Conservation (phyloP, 2,329 filamentous ascomycete species). For the Kalaharituber pfeilii region DNA sequence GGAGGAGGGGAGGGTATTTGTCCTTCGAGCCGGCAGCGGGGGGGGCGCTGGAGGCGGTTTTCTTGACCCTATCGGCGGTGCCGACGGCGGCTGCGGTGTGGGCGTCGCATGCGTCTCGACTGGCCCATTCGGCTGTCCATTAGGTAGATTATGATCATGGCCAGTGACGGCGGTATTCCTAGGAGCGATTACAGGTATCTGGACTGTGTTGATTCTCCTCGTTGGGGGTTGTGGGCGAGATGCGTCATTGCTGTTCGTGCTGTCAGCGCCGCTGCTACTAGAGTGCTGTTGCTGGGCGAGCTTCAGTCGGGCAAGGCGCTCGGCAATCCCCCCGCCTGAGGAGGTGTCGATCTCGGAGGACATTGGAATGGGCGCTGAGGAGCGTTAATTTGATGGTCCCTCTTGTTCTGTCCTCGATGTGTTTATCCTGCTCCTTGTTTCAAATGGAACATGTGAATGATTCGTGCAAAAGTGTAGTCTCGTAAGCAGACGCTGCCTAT, state of each 20-base stretch:
- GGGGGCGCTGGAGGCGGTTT: not conserved
- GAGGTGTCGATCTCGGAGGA: constrained; percentile 1
- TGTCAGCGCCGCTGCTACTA: no score
- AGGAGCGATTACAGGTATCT: not conserved
- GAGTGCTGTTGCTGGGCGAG: not conserved
- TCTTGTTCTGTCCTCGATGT: no score
- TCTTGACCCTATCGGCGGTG: constrained; percentile 1
- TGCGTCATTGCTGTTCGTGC: not conserved
- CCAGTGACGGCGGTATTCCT: not conserved
- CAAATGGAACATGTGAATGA: no score
- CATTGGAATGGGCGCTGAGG: no score
- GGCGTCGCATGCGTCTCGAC: not conserved
- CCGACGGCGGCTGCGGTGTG: not conserved
- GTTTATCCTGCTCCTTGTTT: no score
- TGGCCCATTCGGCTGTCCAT: not conserved
- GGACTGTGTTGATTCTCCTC: not conserved
- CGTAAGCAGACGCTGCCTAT: no score
- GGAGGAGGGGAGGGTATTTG: not conserved
- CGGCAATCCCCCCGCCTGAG: not conserved
- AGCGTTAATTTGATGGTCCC: no score
- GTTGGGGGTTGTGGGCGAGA: not conserved
- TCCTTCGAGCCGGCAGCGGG: not conserved
- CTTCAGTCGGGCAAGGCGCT: not conserved
- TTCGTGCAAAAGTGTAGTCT: no score
- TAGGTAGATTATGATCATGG: not conserved